Percentiles rank a stretch among this genome's conserved stretches.
These are phyloP conservation scores for Aspergillus sp. DNA, from an alignment of 2,329 filamentous ascomycete genomes.

Conservation along the genomic window DNA sequence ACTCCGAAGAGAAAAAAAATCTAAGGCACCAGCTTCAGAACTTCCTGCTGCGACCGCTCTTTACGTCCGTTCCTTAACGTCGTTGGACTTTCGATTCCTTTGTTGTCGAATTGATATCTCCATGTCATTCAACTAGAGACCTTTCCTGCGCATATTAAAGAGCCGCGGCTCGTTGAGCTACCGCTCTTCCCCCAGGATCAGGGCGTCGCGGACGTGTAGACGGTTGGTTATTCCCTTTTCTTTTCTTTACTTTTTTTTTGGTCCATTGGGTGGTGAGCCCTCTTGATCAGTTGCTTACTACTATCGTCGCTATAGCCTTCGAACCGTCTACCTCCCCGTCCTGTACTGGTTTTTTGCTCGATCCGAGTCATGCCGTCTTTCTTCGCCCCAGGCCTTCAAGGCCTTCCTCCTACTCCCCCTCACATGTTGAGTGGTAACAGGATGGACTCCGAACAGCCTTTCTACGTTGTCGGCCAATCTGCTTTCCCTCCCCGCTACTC, in stretches of 20 bases:
- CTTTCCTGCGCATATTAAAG: conserved; percentile 22
- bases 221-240: conserved; percentile 28
- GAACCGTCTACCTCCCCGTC: conserved; percentile 33
- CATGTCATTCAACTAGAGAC: conserved; percentile 39
- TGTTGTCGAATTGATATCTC: conserved; percentile 23
- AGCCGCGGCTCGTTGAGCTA: conserved; percentile 37
- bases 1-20: conserved; percentile 1
- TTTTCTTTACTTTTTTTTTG: conserved; percentile 2
- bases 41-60: not conserved
- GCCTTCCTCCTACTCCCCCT: conserved; percentile 40
- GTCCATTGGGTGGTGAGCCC: conserved; percentile 4
- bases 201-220: conserved; percentile 38
- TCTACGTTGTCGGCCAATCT: conserved; percentile 34
- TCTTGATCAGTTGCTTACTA: conserved; percentile 16
- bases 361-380: conserved; percentile 37
- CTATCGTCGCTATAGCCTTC: conserved; percentile 11
- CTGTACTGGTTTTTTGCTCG: conserved; percentile 25
- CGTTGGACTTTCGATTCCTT: conserved; percentile 14
- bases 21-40: conserved; percentile 5
- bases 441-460: conserved; percentile 34
- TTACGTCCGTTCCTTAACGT: conserved; percentile 16
- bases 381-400: conserved; percentile 34
- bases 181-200: conserved; percentile 35
- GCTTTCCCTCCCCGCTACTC: conserved; percentile 39
- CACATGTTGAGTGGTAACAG: conserved; percentile 32